phyloP scores from a whole-genome alignment of 306 rosid species.

The Trifolium subterraneum region DNA sequence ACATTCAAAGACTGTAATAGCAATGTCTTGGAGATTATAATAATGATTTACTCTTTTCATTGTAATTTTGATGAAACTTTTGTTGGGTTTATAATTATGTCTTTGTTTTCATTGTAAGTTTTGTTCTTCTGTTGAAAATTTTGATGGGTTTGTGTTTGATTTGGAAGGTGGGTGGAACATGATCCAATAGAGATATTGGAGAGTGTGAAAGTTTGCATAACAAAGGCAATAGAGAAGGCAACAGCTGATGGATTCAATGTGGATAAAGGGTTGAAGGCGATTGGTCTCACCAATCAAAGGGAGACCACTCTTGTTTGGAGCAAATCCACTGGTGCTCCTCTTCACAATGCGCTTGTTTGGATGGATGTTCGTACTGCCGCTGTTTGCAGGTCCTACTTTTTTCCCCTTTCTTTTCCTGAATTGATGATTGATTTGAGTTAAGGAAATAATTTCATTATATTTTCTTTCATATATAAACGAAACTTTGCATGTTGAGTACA shows the following conservation, averaged over 20 bases:
- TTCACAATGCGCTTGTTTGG: constrained; percentile 89
- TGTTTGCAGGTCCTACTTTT: constrained; percentile 68
- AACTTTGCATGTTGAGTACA: neutral
- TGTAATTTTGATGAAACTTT: neutral
- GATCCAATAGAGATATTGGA: constrained; percentile 87
- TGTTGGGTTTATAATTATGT: neutral
- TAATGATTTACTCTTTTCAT: too few relatives aligned
- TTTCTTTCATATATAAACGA: neutral
- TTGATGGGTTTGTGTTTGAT: neutral
- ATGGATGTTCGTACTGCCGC: constrained; percentile 88
- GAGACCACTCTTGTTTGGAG: constrained; percentile 93
- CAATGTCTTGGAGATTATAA: too few relatives aligned
- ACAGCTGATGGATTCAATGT: constrained; percentile 79
- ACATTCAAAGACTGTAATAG: too few relatives aligned
- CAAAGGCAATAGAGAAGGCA: constrained; percentile 81
- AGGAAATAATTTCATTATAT: neutral
- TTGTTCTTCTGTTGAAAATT: neutral
- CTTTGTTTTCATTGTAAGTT: neutral
- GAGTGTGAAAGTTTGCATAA: constrained; percentile 70
- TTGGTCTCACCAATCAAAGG: constrained; percentile 92
- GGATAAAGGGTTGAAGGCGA: constrained; percentile 69
- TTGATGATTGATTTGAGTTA: neutral
- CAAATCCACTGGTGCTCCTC: constrained; percentile 86
- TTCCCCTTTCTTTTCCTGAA: neutral
- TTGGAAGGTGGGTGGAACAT: constrained; percentile 90